phyloP scores from a whole-genome alignment of 805 yeast genomes.

The Schwanniomyces sp. region DNA sequence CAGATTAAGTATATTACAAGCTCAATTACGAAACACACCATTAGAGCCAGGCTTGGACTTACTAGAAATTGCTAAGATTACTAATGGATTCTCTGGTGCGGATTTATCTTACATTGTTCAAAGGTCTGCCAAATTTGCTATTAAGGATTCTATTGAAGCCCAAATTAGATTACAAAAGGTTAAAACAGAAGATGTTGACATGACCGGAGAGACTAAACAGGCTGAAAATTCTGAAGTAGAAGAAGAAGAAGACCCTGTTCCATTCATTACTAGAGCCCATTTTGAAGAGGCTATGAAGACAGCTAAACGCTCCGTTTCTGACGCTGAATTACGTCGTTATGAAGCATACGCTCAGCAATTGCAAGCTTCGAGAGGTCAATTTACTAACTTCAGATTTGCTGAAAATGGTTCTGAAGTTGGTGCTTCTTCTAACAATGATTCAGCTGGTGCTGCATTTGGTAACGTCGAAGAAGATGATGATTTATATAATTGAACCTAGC shows the following conservation, averaged over 20 bases:
- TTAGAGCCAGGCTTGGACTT: slow-evolving; percentile 95
- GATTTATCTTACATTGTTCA: slow-evolving; percentile 96
- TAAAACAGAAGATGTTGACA: slow-evolving; percentile 49
- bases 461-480: slow-evolving; percentile 60
- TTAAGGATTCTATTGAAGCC: slow-evolving; percentile 96
- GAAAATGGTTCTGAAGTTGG: slow-evolving; percentile 39
- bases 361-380: slow-evolving; percentile 94
- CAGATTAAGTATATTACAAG: slow-evolving; percentile 87
- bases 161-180: slow-evolving; percentile 36
- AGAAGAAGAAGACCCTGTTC: slow-evolving; percentile 90
- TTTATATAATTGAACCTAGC: slow-evolving; percentile 48
- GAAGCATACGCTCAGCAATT: slow-evolving; percentile 97
- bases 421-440: slow-evolving; percentile 12
- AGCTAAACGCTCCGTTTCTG: slow-evolving; percentile 95
- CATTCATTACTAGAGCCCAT: slow-evolving; percentile 89
- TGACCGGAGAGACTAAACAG: slow-evolving; percentile 33
- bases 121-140: slow-evolving; percentile 98
- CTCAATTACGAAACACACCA: slow-evolving; percentile 98
- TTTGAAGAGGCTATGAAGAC: slow-evolving; percentile 99
- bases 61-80: slow-evolving; percentile 83
- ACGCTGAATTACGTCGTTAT: slow-evolving; percentile 96
- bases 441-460: slow-evolving; percentile 46
- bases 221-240: slow-evolving; percentile 53
- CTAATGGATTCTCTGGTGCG: slow-evolving; percentile 99
- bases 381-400: slow-evolving; percentile 83